Evolutionary conservation across 2,329 filamentous ascomycete genomes (phyloP).

Genomic region (Zalaria sp.): DNA sequence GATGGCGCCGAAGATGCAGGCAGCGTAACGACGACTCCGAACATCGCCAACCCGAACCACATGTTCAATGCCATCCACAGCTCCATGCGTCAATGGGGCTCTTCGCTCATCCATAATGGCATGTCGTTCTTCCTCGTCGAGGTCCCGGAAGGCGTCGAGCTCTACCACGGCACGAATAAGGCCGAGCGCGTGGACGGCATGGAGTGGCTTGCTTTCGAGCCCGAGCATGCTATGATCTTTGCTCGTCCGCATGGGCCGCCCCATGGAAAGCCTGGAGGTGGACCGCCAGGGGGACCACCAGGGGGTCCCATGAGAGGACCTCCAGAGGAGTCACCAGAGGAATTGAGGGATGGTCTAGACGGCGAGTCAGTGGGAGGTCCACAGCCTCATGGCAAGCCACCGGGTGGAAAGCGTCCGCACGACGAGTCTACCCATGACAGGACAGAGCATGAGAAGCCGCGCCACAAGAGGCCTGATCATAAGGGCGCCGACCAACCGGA

Average conservation of each 20-base stretch:
- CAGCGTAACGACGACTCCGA: neutral
- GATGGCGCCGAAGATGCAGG: no score
- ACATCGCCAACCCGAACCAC: conserved; percentile 30
- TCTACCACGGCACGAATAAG: conserved; percentile 50
- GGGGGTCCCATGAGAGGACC: no score
- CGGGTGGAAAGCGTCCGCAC: no score
- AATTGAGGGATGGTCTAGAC: no score
- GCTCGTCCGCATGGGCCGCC: conserved; percentile 24
- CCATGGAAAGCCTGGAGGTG: neutral
- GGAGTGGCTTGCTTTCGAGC: conserved; percentile 66
- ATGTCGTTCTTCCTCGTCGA: conserved; percentile 56
- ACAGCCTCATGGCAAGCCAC: no score
- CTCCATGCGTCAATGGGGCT: conserved; percentile 62
- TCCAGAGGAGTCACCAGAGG: no score
- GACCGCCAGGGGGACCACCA: neutral
- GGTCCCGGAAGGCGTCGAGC: conserved; percentile 47
- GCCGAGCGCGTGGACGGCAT: conserved; percentile 35
- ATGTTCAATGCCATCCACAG: conserved; percentile 63
- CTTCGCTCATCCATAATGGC: conserved; percentile 59
- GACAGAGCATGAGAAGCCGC: no score
- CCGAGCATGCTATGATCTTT: conserved; percentile 58
- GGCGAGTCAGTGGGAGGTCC: no score
- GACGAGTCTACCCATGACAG: no score
- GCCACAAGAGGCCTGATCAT: no score
- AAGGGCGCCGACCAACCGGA: no score